phyloP scores from a whole-genome alignment of 2,329 filamentous ascomycete genomes.

The Xylariaceae sp. region DNA sequence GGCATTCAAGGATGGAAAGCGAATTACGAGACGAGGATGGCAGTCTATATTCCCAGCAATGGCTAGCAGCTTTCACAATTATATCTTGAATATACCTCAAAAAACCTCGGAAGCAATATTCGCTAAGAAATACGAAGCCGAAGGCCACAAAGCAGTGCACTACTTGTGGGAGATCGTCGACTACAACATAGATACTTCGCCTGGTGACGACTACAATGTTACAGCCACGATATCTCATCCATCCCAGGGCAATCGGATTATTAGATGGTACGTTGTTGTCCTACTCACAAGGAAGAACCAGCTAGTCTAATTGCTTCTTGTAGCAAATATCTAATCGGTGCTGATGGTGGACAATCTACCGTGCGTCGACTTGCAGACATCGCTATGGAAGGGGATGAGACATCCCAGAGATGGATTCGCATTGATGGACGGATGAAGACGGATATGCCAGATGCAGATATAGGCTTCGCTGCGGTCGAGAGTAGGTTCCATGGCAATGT shows the following conservation, averaged over 20 bases:
- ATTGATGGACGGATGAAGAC: constrained; percentile 20
- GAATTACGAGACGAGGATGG: constrained; percentile 3
- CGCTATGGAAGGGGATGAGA: constrained; percentile 10
- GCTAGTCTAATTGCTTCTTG: background rate
- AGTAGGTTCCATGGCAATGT: constrained; percentile 10
- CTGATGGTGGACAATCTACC: constrained; percentile 20
- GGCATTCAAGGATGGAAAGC: constrained; percentile 7
- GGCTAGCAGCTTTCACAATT: constrained; percentile 14
- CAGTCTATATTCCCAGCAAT: background rate
- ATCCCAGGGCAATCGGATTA: background rate
- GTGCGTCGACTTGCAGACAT: constrained; percentile 17
- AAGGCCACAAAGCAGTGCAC: background rate
- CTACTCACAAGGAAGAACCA: too few species aligned
- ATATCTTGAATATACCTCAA: constrained; percentile 14
- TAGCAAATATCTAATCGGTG: constrained; percentile 26
- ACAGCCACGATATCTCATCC: constrained; percentile 1
- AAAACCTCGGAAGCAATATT: constrained; percentile 16
- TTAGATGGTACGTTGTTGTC: constrained; percentile 2
- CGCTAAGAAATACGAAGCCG: background rate
- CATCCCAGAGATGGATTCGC: constrained; percentile 15
- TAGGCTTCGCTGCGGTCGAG: constrained; percentile 12
- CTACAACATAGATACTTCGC: constrained; percentile 2
- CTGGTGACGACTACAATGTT: constrained; percentile 7
- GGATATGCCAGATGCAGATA: constrained; percentile 16
- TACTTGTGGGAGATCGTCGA: constrained; percentile 4